phyloP scores from a whole-genome alignment of 176 grass and related monocot genomes.

The Oryza meyeriana region DNA sequence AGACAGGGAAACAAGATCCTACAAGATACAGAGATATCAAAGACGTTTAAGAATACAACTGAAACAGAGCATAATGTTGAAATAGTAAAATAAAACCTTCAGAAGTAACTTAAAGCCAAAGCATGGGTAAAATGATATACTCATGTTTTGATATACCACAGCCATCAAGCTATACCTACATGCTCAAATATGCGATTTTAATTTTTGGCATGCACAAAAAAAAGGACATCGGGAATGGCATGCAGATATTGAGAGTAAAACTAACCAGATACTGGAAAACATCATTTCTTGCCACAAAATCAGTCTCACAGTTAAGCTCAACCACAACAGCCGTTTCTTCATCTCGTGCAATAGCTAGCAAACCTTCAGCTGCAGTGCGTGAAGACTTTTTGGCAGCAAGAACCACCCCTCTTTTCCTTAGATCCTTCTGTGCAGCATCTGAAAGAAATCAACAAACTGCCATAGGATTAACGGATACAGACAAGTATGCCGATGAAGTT shows the following conservation, averaged over 20 bases:
- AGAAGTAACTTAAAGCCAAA: background rate
- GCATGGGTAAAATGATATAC: background rate
- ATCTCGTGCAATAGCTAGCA: conserved; percentile 75
- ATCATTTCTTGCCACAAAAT: conserved; percentile 95
- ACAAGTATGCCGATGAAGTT: background rate
- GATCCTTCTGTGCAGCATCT: conserved; percentile 84
- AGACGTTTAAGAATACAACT: background rate
- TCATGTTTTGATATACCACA: conserved; percentile 5
- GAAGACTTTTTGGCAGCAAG: conserved; percentile 82
- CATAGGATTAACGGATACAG: background rate
- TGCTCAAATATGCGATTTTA: background rate
- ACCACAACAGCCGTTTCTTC: conserved; percentile 71
- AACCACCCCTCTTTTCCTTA: conserved; percentile 84
- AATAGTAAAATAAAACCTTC: background rate
- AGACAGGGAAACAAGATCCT: background rate
- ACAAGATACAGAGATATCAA: background rate
- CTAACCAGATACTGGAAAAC: conserved; percentile 86
- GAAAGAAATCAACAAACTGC: conserved; percentile 33
- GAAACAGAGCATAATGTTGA: background rate
- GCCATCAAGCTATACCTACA: background rate
- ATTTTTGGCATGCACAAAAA: background rate
- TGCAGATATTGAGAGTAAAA: conserved; percentile 6
- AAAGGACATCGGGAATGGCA: background rate
- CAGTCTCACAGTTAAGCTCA: conserved; percentile 94
- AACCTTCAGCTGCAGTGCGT: conserved; percentile 73